phyloP scores from a whole-genome alignment of 192 early-diverging fungal species.

The Podila minutissima region DNA sequence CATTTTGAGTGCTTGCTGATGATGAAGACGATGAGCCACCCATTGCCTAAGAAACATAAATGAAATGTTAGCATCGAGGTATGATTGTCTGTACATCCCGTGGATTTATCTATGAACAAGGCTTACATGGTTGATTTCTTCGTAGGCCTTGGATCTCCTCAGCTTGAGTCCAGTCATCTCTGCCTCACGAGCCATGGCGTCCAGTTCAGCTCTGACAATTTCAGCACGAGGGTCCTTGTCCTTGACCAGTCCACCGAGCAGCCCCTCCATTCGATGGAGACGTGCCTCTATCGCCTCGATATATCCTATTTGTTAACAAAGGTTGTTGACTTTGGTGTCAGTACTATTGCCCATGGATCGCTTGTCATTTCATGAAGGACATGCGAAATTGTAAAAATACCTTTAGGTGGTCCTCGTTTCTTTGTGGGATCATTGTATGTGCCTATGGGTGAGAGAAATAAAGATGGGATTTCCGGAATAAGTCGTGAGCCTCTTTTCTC shows the following conservation, averaged over 20 bases:
- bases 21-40: neutral
- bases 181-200: conserved; percentile 51
- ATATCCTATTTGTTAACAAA: conserved; percentile 66
- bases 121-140: conserved; percentile 36
- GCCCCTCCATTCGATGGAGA: conserved; percentile 74
- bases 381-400: conserved; percentile 19
- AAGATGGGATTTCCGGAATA: conserved; percentile 18
- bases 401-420: conserved; percentile 60
- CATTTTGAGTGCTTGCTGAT: neutral
- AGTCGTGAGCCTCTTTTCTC: neutral
- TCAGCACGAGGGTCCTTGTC: conserved; percentile 60
- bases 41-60: conserved; percentile 8
- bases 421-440: conserved; percentile 60
- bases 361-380: neutral
- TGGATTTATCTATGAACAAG: neutral
- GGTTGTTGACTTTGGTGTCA: conserved; percentile 57
- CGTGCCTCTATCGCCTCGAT: conserved; percentile 85
- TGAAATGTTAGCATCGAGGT: neutral
- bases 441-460: conserved; percentile 20
- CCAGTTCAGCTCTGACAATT: conserved; percentile 50
- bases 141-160: conserved; percentile 44
- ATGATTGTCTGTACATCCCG: neutral
- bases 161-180: conserved; percentile 54
- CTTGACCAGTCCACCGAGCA: conserved; percentile 66
- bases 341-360: neutral